These are phyloP conservation scores for Gilbertella persicaria DNA, from an alignment of 371 early-diverging fungal genomes.

Conservation along the genomic window DNA sequence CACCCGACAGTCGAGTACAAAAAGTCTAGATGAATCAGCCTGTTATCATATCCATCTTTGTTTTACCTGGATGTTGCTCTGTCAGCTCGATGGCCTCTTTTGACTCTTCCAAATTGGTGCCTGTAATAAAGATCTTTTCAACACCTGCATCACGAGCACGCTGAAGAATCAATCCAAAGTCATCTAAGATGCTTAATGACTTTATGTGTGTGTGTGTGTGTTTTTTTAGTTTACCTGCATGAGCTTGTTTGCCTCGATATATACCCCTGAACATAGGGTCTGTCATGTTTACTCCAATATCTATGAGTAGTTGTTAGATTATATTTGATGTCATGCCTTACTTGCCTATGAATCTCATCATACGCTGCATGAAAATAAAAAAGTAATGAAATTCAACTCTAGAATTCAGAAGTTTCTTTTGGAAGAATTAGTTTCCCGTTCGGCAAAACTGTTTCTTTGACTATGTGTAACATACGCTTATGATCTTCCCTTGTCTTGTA, in stretches of 20 bases:
- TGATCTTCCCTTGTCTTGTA: too few species aligned
- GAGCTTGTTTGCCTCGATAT: slow-evolving; percentile 78
- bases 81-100: slow-evolving; percentile 59
- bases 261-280: slow-evolving; percentile 84
- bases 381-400: too few species aligned
- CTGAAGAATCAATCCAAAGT: slow-evolving; percentile 62
- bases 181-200: slow-evolving; percentile 51
- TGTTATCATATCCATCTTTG: slow-evolving; percentile 1
- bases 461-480: too few species aligned
- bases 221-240: slow-evolving; percentile 53
- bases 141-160: slow-evolving; percentile 72
- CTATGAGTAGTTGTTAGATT: too few species aligned
- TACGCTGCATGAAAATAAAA: neutral
- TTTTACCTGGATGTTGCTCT: slow-evolving; percentile 31
- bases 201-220: neutral
- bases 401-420: too few species aligned
- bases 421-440: too few species aligned
- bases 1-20: slow-evolving; percentile 85
- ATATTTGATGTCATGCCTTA: too few species aligned
- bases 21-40: slow-evolving; percentile 12
- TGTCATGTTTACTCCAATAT: slow-evolving; percentile 85
- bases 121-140: slow-evolving; percentile 76
- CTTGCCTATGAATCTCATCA: neutral
- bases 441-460: too few species aligned
- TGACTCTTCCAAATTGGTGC: slow-evolving; percentile 67